Conservation (phyloP, 208 protist genomes). For the Trypanosoma mega region DNA sequence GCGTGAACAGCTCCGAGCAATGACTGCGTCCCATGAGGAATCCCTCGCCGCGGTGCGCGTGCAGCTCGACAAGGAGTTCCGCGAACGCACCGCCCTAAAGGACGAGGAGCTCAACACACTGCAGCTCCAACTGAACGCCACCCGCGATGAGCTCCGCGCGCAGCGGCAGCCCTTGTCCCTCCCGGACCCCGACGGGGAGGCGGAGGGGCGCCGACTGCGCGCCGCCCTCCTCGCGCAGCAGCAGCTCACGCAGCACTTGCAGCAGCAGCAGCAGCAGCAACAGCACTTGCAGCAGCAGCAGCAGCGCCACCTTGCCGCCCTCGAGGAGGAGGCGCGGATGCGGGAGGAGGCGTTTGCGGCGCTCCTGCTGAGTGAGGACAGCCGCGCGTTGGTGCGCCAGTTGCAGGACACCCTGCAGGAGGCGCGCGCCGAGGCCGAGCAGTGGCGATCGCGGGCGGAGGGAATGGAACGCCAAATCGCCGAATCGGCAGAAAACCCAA, state of each 20-base stretch:
- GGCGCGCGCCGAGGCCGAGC: conserved; percentile 48
- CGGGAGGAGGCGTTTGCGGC: conserved; percentile 65
- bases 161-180: not conserved
- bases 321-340: conserved; percentile 60
- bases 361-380: conserved; percentile 68
- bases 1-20: conserved; percentile 52
- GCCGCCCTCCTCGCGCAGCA: conserved; percentile 31
- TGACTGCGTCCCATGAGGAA: conserved; percentile 27
- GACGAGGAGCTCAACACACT: conserved; percentile 52
- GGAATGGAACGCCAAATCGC: not conserved
- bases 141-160: not conserved
- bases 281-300: conserved; percentile 29
- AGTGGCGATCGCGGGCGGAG: conserved; percentile 30
- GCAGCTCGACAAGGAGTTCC: conserved; percentile 65
- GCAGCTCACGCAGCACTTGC: conserved; percentile 22
- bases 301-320: conserved; percentile 29
- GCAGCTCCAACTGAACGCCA: conserved; percentile 4
- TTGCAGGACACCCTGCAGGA: conserved; percentile 48
- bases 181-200: not conserved
- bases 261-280: conserved; percentile 25
- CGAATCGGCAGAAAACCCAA: too few relatives aligned
- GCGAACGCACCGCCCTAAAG: conserved; percentile 59
- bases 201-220: too few relatives aligned
- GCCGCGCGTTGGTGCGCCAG: conserved; percentile 45
- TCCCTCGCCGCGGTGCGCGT: conserved; percentile 45